phyloP scores from a whole-genome alignment of 306 rosid genomes.

The Begonia masoniana region DNA sequence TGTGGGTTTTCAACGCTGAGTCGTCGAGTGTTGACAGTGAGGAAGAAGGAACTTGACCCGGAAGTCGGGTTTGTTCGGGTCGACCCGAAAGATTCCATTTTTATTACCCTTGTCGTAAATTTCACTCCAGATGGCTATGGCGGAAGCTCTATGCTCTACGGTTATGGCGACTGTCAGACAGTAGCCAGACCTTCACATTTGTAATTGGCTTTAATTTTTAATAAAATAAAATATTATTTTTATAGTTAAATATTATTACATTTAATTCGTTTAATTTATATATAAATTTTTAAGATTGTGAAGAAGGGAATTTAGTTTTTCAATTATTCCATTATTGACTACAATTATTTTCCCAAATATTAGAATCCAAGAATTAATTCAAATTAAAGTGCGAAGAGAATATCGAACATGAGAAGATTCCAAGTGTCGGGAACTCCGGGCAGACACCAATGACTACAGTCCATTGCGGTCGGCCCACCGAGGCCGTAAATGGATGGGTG shows the following conservation, averaged over 20 bases:
- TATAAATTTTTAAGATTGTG: no score
- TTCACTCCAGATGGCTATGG: no score
- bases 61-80: neutral
- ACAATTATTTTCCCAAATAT: neutral
- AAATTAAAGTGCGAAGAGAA: slow-evolving; percentile 21
- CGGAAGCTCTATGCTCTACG: no score
- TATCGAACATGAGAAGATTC: slow-evolving; percentile 69
- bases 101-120: no score
- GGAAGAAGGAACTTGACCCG: neutral
- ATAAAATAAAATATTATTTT: no score
- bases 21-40: neutral
- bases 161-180: no score
- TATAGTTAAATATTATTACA: no score
- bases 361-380: neutral
- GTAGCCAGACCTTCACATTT: no score
- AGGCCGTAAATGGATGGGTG: slow-evolving; percentile 82
- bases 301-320: no score
- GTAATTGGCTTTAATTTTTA: no score
- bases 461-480: slow-evolving; percentile 30
- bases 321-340: neutral
- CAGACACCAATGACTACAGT: slow-evolving; percentile 95
- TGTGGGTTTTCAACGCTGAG: neutral
- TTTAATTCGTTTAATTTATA: no score
- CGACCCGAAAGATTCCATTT: no score
- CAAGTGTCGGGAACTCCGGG: slow-evolving; percentile 94